Conservation (phyloP, 1,139 yeast genomes). For the Williopsis jadinii region DNA sequence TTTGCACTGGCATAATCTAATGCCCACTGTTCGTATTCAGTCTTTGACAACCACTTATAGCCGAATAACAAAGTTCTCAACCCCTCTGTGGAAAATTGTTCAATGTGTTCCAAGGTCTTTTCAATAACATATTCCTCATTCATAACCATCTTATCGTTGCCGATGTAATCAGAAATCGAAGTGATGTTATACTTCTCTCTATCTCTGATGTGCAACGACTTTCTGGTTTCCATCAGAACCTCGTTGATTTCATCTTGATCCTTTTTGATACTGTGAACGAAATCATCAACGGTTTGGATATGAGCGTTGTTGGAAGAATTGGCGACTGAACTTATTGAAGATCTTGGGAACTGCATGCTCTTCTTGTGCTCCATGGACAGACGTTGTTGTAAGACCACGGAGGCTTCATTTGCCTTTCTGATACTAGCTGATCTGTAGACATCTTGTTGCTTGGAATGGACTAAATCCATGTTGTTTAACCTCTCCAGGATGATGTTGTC, state of each 20-base stretch:
- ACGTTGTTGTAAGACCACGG: slow-evolving; percentile 53
- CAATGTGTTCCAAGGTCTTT: slow-evolving; percentile 81
- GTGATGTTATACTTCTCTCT: slow-evolving; percentile 37
- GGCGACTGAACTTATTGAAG: slow-evolving; percentile 11
- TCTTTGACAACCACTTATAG: slow-evolving; percentile 58
- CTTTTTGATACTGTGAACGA: slow-evolving; percentile 37
- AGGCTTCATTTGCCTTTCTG: slow-evolving; percentile 78
- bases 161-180: slow-evolving; percentile 31
- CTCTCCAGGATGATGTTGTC: slow-evolving; percentile 86
- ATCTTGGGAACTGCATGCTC: slow-evolving; percentile 21
- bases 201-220: slow-evolving; percentile 60
- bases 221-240: slow-evolving; percentile 52
- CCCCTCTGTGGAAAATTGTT: slow-evolving; percentile 93
- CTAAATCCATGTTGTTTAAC: slow-evolving; percentile 50
- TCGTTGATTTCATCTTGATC: slow-evolving; percentile 53
- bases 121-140: slow-evolving; percentile 78
- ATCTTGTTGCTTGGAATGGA: slow-evolving; percentile 55
- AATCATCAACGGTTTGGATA: slow-evolving; percentile 49
- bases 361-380: slow-evolving; percentile 23
- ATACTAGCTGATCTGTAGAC: slow-evolving; percentile 51
- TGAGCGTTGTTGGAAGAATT: slow-evolving; percentile 7
- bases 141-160: slow-evolving; percentile 55
- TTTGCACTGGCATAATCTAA: slow-evolving; percentile 66
- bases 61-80: slow-evolving; percentile 82
- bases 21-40: slow-evolving; percentile 63